Conservation (phyloP, 805 yeast genomes). For the Myxozyma neglecta region DNA sequence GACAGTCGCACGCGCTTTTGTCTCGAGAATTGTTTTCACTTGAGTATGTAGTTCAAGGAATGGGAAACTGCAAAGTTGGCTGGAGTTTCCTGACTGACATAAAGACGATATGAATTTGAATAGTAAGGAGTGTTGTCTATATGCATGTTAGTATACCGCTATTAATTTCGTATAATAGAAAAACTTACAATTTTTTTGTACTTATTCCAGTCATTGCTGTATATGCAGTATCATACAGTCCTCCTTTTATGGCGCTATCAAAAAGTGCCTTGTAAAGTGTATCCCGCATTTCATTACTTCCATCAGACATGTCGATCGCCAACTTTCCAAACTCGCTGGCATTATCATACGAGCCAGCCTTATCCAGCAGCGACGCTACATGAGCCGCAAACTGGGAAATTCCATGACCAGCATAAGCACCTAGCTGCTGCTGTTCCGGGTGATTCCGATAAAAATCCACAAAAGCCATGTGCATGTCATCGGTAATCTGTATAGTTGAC, state of each 20-base stretch:
- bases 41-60: conserved; percentile 47
- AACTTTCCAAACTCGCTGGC: conserved; percentile 44
- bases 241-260: conserved; percentile 20
- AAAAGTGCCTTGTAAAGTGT: conserved; percentile 6
- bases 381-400: conserved; percentile 44
- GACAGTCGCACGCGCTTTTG: conserved; percentile 37
- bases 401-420: conserved; percentile 20
- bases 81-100: conserved; percentile 45
- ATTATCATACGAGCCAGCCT: conserved; percentile 36
- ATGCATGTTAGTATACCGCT: background rate
- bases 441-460: background rate
- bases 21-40: conserved; percentile 47
- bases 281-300: background rate
- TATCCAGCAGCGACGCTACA: conserved; percentile 43
- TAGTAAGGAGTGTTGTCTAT: conserved; percentile 33
- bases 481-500: background rate
- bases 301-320: conserved; percentile 28
- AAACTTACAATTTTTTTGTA: conserved; percentile 4
- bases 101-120: conserved; percentile 44
- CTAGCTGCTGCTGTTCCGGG: background rate
- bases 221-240: conserved; percentile 33
- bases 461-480: conserved; percentile 1
- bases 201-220: conserved; percentile 15
- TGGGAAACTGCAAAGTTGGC: conserved; percentile 46
- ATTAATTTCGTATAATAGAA: background rate